phyloP scores from a whole-genome alignment of 2,329 filamentous ascomycete species.

The Madurella mycetomatis region DNA sequence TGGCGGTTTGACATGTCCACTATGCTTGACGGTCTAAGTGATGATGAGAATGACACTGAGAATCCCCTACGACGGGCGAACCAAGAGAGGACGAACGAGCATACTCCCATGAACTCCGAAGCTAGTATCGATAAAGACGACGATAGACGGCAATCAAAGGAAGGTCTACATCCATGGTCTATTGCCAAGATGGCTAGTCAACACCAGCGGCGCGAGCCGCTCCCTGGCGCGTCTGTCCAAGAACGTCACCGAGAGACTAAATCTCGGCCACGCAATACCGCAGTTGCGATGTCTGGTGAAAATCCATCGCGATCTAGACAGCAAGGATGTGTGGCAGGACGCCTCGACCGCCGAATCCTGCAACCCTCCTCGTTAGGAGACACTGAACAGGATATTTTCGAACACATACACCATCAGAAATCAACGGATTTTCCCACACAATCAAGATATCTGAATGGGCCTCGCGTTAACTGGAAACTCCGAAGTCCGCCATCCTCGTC shows the following conservation, averaged over 20 bases:
- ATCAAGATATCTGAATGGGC: not conserved
- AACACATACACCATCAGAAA: not conserved
- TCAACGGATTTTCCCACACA: not conserved
- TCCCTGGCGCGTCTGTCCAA: slow-evolving; percentile 2
- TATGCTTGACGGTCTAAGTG: slow-evolving; percentile 10
- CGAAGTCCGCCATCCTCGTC: slow-evolving; percentile 12
- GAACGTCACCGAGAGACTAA: not conserved
- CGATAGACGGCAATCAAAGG: not conserved
- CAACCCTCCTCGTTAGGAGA: not conserved
- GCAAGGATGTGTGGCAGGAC: not conserved
- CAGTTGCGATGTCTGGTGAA: not conserved
- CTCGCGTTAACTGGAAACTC: slow-evolving; percentile 7
- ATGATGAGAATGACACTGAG: slow-evolving; percentile 1
- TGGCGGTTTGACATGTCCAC: slow-evolving; percentile 24
- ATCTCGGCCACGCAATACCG: not conserved
- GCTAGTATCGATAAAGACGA: not conserved
- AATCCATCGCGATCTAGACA: not conserved
- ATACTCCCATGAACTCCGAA: not conserved
- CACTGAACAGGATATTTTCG: not conserved
- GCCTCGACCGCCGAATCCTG: not conserved
- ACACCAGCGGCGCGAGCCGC: slow-evolving; percentile 17
- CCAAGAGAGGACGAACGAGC: not conserved
- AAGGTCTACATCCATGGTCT: slow-evolving; percentile 36
- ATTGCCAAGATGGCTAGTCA: slow-evolving; percentile 33
- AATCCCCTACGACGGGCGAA: not conserved